Evolutionary conservation across 768 basidiomycete species (phyloP), one percentile per base, ranked within the genome.

Genomic region (Austroboletus festivus): DNA sequence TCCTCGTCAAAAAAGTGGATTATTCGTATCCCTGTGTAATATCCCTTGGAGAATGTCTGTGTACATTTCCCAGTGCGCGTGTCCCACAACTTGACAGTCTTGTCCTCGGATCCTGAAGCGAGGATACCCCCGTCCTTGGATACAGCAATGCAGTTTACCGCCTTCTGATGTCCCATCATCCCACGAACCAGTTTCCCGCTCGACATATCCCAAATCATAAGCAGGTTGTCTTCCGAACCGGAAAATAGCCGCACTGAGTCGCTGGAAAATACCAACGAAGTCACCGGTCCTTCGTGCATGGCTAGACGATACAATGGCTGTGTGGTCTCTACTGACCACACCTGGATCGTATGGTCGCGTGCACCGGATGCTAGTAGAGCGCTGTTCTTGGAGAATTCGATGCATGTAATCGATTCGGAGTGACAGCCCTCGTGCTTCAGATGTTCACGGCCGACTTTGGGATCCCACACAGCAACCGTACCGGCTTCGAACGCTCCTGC

Each of bases 31-130:
- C 3, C 5, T 1, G 28, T 18, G 19, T 46, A 37, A 24, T 51
- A 49, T 18, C 54, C 49, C 34, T 50, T 51, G 6, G 50, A 38
- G 15, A 48, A 12, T 16, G 53, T 50, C 5, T 48, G 45, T 13
- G 50, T 33, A 33, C 49, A 50, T 4, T 15, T 37, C 16, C 58
- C 58, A 3, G 58, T 43, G 11, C 5, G 24, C 6, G 31, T 19
- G 22, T 53, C 49, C 60, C 60, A 62, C 15, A 61, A 22, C 19
- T 57, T 59, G 30, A 62, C 46, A 1, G 54, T 45, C 21, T 52
- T 47, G 39, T 61, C 60, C 10, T 47, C 5, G 8, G 57, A 62
- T n/a, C 52, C 52, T 3, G 61, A 50, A 15, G 46, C 43, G 6
- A 62, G 18, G 43, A 51, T 46, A 28, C 6, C 39, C 2, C 61